Percentiles rank a stretch among this genome's conserved stretches.
Conservation (phyloP, 1,284 basidiomycete genomes). For the Leucoagaricus sp. region DNA sequence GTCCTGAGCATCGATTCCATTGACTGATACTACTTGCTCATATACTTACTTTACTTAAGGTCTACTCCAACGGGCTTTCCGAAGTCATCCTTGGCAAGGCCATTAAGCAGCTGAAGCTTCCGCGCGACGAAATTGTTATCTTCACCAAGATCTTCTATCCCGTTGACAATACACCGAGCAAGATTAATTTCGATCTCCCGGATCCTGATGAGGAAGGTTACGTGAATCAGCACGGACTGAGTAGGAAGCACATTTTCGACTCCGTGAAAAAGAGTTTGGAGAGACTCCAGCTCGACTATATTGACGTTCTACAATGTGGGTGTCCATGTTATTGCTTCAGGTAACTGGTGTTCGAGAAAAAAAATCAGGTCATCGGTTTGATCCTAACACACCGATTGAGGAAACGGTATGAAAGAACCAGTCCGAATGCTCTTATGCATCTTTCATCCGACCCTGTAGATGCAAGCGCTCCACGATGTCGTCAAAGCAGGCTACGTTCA, state of each 20-base stretch:
- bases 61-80: constrained; percentile 72
- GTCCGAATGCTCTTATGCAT: not conserved
- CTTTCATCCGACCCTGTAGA: constrained; percentile 31
- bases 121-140: constrained; percentile 75
- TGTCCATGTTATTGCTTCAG: not conserved
- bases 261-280: constrained; percentile 66
- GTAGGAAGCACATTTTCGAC: constrained; percentile 73
- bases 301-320: constrained; percentile 67
- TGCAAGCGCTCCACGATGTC: constrained; percentile 71
- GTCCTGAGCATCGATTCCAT: constrained; percentile 3
- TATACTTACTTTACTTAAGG: no score
- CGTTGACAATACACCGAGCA: not conserved
- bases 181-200: not conserved
- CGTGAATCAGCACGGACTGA: constrained; percentile 57
- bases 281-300: constrained; percentile 68
- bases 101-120: constrained; percentile 70
- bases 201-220: constrained; percentile 50
- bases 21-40: not conserved
- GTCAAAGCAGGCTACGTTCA: constrained; percentile 64
- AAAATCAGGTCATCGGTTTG: constrained; percentile 52
- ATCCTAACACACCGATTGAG: constrained; percentile 58
- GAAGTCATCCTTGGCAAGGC: constrained; percentile 80
- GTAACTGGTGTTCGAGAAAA: not conserved
- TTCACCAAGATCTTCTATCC: constrained; percentile 63
- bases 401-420: constrained; percentile 41